phyloP scores from a whole-genome alignment of 169 alveolate species.

The Plasmodium gaboni region DNA sequence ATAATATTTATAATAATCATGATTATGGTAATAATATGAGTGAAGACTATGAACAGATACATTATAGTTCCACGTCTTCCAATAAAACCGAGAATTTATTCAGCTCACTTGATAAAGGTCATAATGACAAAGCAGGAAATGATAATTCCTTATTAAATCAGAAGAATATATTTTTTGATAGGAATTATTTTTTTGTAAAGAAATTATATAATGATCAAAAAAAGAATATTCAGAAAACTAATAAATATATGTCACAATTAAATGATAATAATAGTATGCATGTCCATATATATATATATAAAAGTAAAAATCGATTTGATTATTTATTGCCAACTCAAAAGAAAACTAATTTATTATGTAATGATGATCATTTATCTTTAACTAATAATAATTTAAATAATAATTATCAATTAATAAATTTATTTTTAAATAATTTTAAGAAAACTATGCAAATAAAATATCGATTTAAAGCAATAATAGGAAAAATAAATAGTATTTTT shows the following conservation, averaged over 20 bases:
- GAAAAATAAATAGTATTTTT: slow-evolving; percentile 46
- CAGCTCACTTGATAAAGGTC: slow-evolving; percentile 12
- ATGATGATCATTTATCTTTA: slow-evolving; percentile 46
- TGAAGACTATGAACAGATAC: not conserved
- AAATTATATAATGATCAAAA: slow-evolving; percentile 60
- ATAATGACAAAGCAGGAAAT: not conserved
- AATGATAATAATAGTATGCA: slow-evolving; percentile 27
- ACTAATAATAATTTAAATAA: slow-evolving; percentile 48
- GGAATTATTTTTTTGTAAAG: slow-evolving; percentile 66
- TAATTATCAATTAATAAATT: slow-evolving; percentile 55
- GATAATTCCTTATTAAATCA: slow-evolving; percentile 30
- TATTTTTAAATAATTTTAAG: slow-evolving; percentile 56
- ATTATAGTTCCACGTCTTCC: slow-evolving; percentile 26
- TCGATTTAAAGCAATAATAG: slow-evolving; percentile 19
- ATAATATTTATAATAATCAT: not conserved
- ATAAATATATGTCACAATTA: slow-evolving; percentile 30
- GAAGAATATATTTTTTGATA: slow-evolving; percentile 59
- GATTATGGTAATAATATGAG: not conserved
- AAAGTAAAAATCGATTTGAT: slow-evolving; percentile 71
- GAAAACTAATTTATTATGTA: slow-evolving; percentile 28
- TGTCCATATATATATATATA: slow-evolving; percentile 67
- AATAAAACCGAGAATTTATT: slow-evolving; percentile 32
- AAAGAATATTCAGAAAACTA: slow-evolving; percentile 26
- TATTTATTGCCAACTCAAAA: slow-evolving; percentile 45
- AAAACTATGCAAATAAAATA: slow-evolving; percentile 71